phyloP scores from a whole-genome alignment of 2,329 filamentous ascomycete species.

The Monosporascus sp. region DNA sequence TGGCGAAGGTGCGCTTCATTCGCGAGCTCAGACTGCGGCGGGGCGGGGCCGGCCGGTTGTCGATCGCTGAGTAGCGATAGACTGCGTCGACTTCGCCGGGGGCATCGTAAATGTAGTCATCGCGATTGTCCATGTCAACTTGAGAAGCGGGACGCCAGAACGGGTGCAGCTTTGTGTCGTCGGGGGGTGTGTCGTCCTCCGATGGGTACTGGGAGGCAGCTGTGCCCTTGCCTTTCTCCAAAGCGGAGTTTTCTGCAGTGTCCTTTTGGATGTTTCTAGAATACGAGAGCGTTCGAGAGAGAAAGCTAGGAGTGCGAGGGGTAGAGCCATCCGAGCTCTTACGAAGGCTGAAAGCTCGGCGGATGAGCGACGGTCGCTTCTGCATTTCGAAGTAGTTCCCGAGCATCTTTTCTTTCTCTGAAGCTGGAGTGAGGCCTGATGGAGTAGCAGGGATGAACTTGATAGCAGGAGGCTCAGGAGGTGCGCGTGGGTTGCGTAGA shows the following conservation, averaged over 20 bases:
- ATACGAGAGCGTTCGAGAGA: slow-evolving; percentile 50
- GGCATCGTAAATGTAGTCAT: slow-evolving; percentile 22
- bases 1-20: slow-evolving; percentile 56
- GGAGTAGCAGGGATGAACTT: slow-evolving; percentile 61
- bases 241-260: slow-evolving; percentile 18
- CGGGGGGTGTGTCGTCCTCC: slow-evolving; percentile 41
- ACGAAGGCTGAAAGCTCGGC: slow-evolving; percentile 47
- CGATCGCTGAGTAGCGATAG: slow-evolving; percentile 43
- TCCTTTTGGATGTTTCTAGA: slow-evolving; percentile 35
- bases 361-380: slow-evolving; percentile 49
- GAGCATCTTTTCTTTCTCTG: slow-evolving; percentile 46
- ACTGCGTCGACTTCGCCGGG: slow-evolving; percentile 31
- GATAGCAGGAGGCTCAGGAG: slow-evolving; percentile 48
- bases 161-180: slow-evolving; percentile 54
- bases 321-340: slow-evolving; percentile 42
- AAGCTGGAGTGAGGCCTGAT: slow-evolving; percentile 51
- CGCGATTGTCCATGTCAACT: slow-evolving; percentile 23
- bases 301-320: slow-evolving; percentile 36
- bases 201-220: slow-evolving; percentile 34
- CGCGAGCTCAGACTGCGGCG: slow-evolving; percentile 48
- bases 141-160: slow-evolving; percentile 54
- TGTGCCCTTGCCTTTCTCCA: slow-evolving; percentile 23
- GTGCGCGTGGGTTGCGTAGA: slow-evolving; percentile 56
- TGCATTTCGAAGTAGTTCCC: slow-evolving; percentile 50
- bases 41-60: slow-evolving; percentile 38